Percentiles rank a stretch among this genome's conserved stretches.
phyloP scores from a whole-genome alignment of 805 yeast genomes.

The Metschnikowia orientalis region DNA sequence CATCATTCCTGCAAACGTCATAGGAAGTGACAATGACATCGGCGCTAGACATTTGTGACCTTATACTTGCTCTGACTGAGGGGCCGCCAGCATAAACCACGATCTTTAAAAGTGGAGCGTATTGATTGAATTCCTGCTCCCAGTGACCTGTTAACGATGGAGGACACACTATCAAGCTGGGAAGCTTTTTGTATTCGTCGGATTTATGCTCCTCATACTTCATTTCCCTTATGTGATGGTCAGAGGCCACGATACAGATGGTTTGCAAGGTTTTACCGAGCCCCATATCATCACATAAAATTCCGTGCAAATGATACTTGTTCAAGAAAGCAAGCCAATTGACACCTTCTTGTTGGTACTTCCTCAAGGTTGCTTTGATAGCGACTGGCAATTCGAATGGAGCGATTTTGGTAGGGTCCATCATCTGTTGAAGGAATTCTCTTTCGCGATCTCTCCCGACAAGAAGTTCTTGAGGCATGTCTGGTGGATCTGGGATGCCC shows the following conservation, averaged over 20 bases:
- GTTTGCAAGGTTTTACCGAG: conserved; percentile 96
- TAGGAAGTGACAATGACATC: conserved; percentile 93
- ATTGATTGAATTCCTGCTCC: conserved; percentile 91
- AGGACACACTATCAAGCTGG: conserved; percentile 89
- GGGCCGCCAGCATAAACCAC: conserved; percentile 95
- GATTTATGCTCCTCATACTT: conserved; percentile 58
- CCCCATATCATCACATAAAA: conserved; percentile 99
- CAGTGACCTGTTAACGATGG: conserved; percentile 98
- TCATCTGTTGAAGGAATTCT: conserved; percentile 93
- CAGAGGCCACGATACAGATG: conserved; percentile 94
- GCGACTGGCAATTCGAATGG: conserved; percentile 87
- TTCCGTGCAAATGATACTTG: conserved; percentile 93
- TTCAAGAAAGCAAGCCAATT: conserved; percentile 96
- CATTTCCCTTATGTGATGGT: conserved; percentile 79
- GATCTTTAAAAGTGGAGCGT: conserved; percentile 81
- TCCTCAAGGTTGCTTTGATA: conserved; percentile 86
- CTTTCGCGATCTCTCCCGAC: conserved; percentile 91
- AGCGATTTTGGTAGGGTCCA: conserved; percentile 89
- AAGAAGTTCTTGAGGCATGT: conserved; percentile 77
- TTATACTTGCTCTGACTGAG: conserved; percentile 53
- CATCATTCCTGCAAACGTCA: conserved; percentile 93
- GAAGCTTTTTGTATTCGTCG: conserved; percentile 66
- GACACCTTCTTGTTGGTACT: conserved; percentile 97
- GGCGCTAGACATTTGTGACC: conserved; percentile 47
- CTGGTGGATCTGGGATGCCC: conserved; percentile 93